Conservation (phyloP, 73 alveolate species). For the Uronychia setigera region DNA sequence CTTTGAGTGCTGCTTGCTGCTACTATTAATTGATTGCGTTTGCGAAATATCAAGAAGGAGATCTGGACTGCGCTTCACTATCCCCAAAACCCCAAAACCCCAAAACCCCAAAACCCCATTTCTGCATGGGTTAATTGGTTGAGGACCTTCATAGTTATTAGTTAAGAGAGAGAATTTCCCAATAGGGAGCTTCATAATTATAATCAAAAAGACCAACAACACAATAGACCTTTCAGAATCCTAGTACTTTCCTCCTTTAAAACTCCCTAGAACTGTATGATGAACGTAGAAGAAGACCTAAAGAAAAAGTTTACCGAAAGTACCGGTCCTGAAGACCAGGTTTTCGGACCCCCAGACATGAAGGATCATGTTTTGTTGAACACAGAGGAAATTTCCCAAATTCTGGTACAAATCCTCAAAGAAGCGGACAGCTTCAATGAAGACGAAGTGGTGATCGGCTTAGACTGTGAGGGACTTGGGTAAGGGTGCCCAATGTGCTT, state of each 20-base stretch:
- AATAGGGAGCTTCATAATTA: background rate
- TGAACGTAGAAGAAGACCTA: background rate
- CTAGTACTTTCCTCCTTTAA: background rate
- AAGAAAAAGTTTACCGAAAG: background rate
- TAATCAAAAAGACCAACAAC: background rate
- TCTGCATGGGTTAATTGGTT: no score
- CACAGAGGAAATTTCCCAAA: background rate
- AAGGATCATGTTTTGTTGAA: background rate
- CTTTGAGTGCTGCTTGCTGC: no score
- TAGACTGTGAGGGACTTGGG: conserved; percentile 39
- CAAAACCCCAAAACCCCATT: no score
- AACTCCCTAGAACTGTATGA: background rate
- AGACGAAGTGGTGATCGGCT: conserved; percentile 13
- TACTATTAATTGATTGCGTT: no score
- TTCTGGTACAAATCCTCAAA: background rate
- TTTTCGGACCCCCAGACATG: background rate
- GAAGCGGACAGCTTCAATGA: background rate
- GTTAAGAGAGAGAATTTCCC: no score
- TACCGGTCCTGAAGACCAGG: background rate
- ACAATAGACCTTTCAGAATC: background rate
- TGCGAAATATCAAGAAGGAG: no score
- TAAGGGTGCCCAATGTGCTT: conserved; percentile 18
- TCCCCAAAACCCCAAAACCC: no score
- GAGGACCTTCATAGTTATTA: no score
- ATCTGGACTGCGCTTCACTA: no score